Evolutionary conservation across 331 rosid species (phyloP).

Genomic region (Quercus phellos): DNA sequence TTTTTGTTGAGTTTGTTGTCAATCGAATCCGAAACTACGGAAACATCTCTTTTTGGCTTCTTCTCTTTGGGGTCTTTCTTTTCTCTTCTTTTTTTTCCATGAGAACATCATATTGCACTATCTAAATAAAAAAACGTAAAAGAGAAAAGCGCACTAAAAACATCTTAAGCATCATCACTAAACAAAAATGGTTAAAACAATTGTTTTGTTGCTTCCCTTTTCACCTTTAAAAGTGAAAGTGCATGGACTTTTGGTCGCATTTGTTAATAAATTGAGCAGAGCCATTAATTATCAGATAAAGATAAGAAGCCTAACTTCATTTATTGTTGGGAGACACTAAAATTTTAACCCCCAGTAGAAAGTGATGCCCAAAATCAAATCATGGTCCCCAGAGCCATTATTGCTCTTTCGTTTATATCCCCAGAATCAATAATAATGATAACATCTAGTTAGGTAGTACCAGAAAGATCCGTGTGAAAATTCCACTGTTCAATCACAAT

Average conservation of each 20-base stretch:
- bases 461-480: conserved; percentile 2
- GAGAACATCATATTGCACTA: background rate
- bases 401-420: conserved; percentile 3
- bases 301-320: conserved; percentile 19
- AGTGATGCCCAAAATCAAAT: conserved; percentile 5
- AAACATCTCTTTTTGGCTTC: conserved; percentile 31
- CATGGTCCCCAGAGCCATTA: conserved; percentile 25
- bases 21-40: conserved; percentile 13
- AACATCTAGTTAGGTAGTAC: background rate
- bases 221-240: conserved; percentile 13
- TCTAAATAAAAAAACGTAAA: too few relatives aligned
- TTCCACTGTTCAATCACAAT: conserved; percentile 13
- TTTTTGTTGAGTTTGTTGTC: background rate
- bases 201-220: background rate
- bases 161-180: background rate
- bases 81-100: background rate
- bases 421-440: background rate
- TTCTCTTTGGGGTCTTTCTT: conserved; percentile 2
- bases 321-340: conserved; percentile 13
- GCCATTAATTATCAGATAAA: background rate
- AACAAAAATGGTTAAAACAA: background rate
- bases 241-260: background rate
- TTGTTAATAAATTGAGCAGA: background rate
- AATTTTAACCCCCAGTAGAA: conserved; percentile 1
- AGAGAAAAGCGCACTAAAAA: background rate